Evolutionary conservation across 2,329 filamentous ascomycete genomes (phyloP).

Genomic region (Colletotrichum aenigma): DNA sequence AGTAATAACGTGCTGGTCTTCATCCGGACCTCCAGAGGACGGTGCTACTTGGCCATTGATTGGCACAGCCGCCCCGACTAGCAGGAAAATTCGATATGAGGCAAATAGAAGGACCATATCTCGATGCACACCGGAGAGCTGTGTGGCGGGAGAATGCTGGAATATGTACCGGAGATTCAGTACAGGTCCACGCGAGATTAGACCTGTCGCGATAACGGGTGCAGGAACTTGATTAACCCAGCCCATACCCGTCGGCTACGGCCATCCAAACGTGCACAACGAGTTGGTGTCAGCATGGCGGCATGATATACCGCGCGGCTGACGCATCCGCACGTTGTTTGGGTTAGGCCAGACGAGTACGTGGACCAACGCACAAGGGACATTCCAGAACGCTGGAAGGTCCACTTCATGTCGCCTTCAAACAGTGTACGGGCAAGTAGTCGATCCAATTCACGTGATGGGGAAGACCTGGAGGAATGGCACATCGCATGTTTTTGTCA

Average conservation of each 20-base stretch:
- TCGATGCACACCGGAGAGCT: neutral
- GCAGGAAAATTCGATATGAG: neutral
- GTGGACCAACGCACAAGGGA: neutral
- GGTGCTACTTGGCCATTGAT: neutral
- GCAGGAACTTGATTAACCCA: neutral
- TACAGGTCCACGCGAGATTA: neutral
- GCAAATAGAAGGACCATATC: neutral
- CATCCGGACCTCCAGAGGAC: neutral
- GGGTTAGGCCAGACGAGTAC: neutral
- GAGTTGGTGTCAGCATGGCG: neutral
- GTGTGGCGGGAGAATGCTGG: neutral
- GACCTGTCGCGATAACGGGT: neutral
- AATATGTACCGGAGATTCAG: neutral
- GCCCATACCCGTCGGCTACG: neutral
- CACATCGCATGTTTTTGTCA: neutral
- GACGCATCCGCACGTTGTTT: neutral
- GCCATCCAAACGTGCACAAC: neutral
- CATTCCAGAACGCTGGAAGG: neutral
- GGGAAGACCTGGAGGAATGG: neutral
- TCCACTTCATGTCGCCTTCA: neutral
- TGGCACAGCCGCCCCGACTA: neutral
- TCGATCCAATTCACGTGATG: neutral
- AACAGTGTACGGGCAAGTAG: neutral
- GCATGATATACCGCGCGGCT: neutral
- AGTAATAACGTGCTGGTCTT: neutral